Conservation (phyloP, 2,329 filamentous ascomycete species). For the Aspergillus fructus region DNA sequence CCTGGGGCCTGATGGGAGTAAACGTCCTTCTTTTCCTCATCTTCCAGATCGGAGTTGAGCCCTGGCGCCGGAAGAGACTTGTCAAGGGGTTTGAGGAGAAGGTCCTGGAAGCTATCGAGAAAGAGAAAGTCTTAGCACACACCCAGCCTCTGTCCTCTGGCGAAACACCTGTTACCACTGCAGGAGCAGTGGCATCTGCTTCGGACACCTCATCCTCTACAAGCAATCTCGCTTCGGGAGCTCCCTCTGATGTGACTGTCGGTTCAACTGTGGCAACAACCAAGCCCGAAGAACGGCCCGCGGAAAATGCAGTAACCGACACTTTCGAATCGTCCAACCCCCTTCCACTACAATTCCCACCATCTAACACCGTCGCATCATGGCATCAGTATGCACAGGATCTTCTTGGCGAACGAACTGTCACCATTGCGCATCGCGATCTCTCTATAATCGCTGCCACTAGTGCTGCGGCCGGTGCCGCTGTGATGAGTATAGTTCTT, state of each 20-base stretch:
- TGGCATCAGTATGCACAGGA: conserved; percentile 57
- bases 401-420: conserved; percentile 63
- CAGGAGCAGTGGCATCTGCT: not conserved
- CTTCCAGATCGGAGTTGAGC: conserved; percentile 86
- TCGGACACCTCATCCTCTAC: not conserved
- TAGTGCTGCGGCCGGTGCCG: conserved; percentile 65
- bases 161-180: not conserved
- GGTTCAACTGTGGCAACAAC: not conserved
- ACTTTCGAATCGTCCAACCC: conserved; percentile 21
- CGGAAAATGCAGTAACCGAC: conserved; percentile 4
- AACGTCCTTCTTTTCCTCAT: conserved; percentile 87
- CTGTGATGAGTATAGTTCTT: conserved; percentile 55
- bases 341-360: conserved; percentile 24
- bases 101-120: conserved; percentile 67
- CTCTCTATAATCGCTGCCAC: conserved; percentile 69
- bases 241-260: not conserved
- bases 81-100: conserved; percentile 81
- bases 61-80: conserved; percentile 79
- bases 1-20: conserved; percentile 95
- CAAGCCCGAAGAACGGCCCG: not conserved
- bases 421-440: conserved; percentile 67
- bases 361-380: conserved; percentile 31
- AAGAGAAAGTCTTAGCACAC: conserved; percentile 54
- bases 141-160: conserved; percentile 9
- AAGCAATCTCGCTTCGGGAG: not conserved